Evolutionary conservation across 805 yeast genomes (phyloP).

Genomic region (Kuraishia ogatae): DNA sequence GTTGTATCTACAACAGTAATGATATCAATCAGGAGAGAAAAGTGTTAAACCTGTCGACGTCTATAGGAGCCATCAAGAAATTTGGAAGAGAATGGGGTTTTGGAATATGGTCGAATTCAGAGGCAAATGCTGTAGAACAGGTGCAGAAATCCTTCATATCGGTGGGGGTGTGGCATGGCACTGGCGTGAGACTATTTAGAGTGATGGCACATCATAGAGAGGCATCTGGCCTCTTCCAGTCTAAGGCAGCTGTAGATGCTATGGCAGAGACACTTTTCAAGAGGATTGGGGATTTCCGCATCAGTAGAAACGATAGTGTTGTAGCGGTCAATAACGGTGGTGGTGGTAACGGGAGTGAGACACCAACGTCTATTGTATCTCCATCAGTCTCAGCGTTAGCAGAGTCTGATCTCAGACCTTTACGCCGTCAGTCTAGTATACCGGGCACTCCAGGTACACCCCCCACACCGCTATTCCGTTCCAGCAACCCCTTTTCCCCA

Average conservation of each 20-base stretch:
- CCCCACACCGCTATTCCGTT: constrained; percentile 5
- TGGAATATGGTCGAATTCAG: constrained; percentile 19
- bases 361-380: no score
- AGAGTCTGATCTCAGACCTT: not conserved
- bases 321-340: constrained; percentile 16
- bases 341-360: constrained; percentile 19
- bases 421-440: not conserved
- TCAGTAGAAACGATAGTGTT: constrained; percentile 17
- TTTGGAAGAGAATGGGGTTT: constrained; percentile 28
- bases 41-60: constrained; percentile 25
- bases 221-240: constrained; percentile 19
- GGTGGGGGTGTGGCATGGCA: constrained; percentile 34
- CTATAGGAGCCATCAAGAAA: constrained; percentile 21
- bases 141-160: constrained; percentile 15
- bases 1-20: constrained; percentile 35
- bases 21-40: constrained; percentile 24
- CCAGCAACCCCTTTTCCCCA: constrained; percentile 8
- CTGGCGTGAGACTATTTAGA: constrained; percentile 35
- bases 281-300: constrained; percentile 36
- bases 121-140: constrained; percentile 7
- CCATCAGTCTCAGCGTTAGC: not conserved
- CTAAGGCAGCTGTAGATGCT: constrained; percentile 37
- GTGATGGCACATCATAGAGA: constrained; percentile 14
- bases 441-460: constrained; percentile 1
- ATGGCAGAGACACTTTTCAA: constrained; percentile 40